These are phyloP conservation scores for Acanthamoeba healyi DNA, from an alignment of 208 protist species.

Conservation along the genomic window DNA sequence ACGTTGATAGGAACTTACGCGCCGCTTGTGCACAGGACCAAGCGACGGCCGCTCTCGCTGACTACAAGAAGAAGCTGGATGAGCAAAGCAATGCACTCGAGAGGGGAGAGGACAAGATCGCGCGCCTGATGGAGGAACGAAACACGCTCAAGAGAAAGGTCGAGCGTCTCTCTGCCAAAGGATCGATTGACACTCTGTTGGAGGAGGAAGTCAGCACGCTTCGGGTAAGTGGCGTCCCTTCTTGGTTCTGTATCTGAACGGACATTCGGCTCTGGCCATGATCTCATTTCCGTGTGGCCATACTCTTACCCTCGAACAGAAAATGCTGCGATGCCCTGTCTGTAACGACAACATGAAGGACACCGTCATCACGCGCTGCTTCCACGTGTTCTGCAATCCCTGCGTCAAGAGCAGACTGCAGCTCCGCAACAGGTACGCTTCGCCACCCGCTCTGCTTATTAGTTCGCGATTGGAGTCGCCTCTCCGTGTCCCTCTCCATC, in stretches of 20 bases:
- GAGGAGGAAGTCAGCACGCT: slow-evolving; percentile 49
- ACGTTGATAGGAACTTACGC: too few species aligned
- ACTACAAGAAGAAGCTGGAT: slow-evolving; percentile 42
- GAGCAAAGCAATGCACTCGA: background rate
- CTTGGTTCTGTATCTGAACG: too few species aligned
- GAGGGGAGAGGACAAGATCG: background rate
- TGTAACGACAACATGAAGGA: slow-evolving; percentile 70
- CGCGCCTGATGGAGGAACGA: slow-evolving; percentile 18
- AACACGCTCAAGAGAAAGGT: slow-evolving; percentile 29
- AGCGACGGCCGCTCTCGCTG: background rate
- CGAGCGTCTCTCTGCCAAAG: background rate
- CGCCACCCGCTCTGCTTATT: background rate
- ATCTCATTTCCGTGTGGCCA: too few species aligned
- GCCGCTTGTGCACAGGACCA: too few species aligned
- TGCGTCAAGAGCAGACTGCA: slow-evolving; percentile 39
- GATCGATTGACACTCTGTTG: slow-evolving; percentile 17
- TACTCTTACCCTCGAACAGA: too few species aligned
- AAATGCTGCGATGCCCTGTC: slow-evolving; percentile 52
- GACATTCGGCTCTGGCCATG: too few species aligned
- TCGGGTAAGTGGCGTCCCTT: too few species aligned
- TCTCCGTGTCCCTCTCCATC: too few species aligned
- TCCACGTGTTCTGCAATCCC: slow-evolving; percentile 62
- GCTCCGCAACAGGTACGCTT: slow-evolving; percentile 34
- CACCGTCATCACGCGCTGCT: slow-evolving; percentile 73
- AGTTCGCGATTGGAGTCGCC: too few species aligned